phyloP scores from a whole-genome alignment of 164 flowering plant genomes.

The Vitis cinerea region DNA sequence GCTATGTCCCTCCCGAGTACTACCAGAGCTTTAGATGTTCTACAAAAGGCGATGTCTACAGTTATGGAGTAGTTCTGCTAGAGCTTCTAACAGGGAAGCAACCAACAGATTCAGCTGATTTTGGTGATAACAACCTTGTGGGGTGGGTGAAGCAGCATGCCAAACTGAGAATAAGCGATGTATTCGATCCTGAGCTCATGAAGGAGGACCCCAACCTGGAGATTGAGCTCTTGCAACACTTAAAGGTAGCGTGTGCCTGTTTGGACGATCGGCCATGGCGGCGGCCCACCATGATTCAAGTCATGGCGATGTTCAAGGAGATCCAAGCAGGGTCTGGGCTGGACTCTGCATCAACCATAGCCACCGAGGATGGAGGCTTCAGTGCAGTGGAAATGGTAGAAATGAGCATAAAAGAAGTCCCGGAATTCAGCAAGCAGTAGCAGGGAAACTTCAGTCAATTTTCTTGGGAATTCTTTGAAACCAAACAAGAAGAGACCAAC shows the following conservation, averaged over 20 bases:
- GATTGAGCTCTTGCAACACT: constrained; percentile 81
- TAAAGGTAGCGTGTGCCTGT: constrained; percentile 84
- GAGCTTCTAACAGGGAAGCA: constrained; percentile 90
- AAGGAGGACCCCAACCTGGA: constrained; percentile 73
- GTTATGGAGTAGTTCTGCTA: constrained; percentile 91
- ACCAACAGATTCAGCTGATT: constrained; percentile 88
- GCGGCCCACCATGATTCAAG: constrained; percentile 93
- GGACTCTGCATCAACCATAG: constrained; percentile 49
- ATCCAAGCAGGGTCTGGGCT: constrained; percentile 78
- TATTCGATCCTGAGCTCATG: constrained; percentile 74
- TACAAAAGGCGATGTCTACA: constrained; percentile 94
- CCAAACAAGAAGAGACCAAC: constrained; percentile 5
- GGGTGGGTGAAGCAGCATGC: constrained; percentile 98
- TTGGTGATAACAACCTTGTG: constrained; percentile 93
- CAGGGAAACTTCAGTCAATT: constrained; percentile 4
- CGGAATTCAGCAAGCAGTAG: constrained; percentile 44
- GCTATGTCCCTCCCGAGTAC: constrained; percentile 97
- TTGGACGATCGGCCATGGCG: constrained; percentile 76
- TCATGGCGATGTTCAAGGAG: constrained; percentile 94
- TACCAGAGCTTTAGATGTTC: constrained; percentile 93
- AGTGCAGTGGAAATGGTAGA: constrained; percentile 54
- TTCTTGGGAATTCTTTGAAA: constrained; percentile 30
- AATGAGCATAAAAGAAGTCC: constrained; percentile 75
- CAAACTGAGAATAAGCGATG: constrained; percentile 63
- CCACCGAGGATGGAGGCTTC: constrained; percentile 49